A percentile compares a stretch with the other conserved stretches of the same genome.
Conservation (phyloP, 805 yeast genomes). For the Lipomyces starkeyi region DNA sequence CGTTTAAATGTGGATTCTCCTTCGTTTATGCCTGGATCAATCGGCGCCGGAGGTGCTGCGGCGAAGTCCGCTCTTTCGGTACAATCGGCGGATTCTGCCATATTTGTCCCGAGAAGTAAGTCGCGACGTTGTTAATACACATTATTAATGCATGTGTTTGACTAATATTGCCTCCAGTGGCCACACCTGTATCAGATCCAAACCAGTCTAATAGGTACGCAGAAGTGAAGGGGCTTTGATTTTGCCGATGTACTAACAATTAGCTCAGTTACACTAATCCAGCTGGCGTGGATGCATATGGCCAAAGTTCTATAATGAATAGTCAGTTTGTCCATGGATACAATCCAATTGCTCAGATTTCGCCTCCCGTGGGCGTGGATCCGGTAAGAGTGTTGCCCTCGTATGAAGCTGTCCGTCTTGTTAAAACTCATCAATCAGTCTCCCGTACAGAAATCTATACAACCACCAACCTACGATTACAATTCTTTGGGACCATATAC, state of each 20-base stretch:
- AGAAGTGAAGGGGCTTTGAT: neutral
- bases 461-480: slow-evolving; percentile 25
- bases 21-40: slow-evolving; percentile 55
- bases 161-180: neutral
- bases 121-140: slow-evolving; percentile 6
- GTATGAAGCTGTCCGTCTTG: neutral
- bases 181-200: slow-evolving; percentile 2
- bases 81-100: slow-evolving; percentile 39
- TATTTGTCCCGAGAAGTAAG: slow-evolving; percentile 46
- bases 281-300: slow-evolving; percentile 15
- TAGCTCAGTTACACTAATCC: slow-evolving; percentile 11
- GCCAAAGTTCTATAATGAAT: slow-evolving; percentile 8
- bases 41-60: slow-evolving; percentile 11
- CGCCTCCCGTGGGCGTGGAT: slow-evolving; percentile 18
- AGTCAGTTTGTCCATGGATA: slow-evolving; percentile 24
- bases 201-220: neutral
- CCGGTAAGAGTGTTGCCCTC: slow-evolving; percentile 7
- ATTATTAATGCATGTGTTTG: neutral
- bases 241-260: neutral
- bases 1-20: slow-evolving; percentile 64
- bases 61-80: slow-evolving; percentile 15
- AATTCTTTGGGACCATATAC: slow-evolving; percentile 16
- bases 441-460: slow-evolving; percentile 8
- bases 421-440: neutral
- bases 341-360: slow-evolving; percentile 13